Evolutionary conservation across 2,329 filamentous ascomycete species (phyloP).

Genomic region (Trichoderma polysporum): DNA sequence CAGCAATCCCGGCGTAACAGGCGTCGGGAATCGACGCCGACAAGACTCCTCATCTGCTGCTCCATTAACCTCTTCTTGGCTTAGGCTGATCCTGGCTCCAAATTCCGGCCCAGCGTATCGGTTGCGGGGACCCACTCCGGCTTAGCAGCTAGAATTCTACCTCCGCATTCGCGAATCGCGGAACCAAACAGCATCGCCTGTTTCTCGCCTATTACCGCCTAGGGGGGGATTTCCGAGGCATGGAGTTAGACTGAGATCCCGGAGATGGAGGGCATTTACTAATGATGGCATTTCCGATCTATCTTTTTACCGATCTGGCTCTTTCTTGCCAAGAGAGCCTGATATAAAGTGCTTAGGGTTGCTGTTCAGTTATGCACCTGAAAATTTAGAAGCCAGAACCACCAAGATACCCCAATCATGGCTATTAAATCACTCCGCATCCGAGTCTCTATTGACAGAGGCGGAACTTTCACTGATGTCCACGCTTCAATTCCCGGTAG

Average conservation of each 20-base stretch:
- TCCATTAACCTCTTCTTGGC: neutral
- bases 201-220: neutral
- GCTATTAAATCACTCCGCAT: conserved; percentile 28
- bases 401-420: conserved; percentile 23
- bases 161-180: neutral
- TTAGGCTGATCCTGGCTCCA: neutral
- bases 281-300: neutral
- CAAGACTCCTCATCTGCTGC: conserved; percentile 6
- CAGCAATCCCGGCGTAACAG: neutral
- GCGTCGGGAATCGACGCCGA: conserved; percentile 23
- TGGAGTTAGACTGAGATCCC: neutral
- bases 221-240: neutral
- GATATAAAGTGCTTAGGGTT: conserved; percentile 7
- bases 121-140: conserved; percentile 19
- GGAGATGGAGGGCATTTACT: neutral
- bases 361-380: neutral
- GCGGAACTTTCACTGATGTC: conserved; percentile 66
- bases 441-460: conserved; percentile 38
- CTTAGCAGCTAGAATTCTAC: neutral
- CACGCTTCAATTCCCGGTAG: conserved; percentile 64
- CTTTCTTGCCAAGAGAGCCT: neutral
- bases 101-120: neutral
- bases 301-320: neutral
- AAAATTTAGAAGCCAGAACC: neutral
- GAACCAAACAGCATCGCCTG: no score